phyloP scores from a whole-genome alignment of 2,329 filamentous ascomycete species.

The Aspergillus persii region DNA sequence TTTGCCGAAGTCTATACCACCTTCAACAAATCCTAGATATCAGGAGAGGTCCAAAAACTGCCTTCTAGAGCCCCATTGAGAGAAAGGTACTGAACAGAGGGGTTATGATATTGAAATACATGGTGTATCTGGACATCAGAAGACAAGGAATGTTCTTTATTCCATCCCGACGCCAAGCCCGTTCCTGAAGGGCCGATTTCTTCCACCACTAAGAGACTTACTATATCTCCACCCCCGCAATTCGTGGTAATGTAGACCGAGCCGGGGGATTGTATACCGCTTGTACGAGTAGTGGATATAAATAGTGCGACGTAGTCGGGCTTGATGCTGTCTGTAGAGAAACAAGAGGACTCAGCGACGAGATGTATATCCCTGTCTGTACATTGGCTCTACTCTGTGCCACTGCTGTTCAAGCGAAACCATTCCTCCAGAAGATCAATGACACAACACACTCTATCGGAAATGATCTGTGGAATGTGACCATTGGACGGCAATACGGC shows the following conservation, averaged over 20 bases:
- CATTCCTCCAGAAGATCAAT: constrained; percentile 16
- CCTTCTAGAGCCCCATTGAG: too few relatives aligned
- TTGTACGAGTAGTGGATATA: not conserved
- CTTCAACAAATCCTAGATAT: too few relatives aligned
- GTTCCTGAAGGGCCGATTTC: not conserved
- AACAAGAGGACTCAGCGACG: not conserved
- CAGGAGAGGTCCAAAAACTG: too few relatives aligned
- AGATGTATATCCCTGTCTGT: not conserved
- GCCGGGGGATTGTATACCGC: not conserved
- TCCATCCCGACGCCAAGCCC: not conserved
- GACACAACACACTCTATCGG: constrained; percentile 27
- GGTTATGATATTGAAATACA: too few relatives aligned
- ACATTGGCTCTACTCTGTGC: not conserved
- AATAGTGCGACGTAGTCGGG: too few relatives aligned
- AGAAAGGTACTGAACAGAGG: too few relatives aligned
- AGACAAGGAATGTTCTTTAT: too few relatives aligned
- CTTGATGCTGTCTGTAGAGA: not conserved
- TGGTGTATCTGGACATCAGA: too few relatives aligned
- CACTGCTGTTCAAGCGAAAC: not conserved
- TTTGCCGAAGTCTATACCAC: too few relatives aligned
- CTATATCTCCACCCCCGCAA: not conserved
- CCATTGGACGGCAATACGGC: constrained; percentile 38
- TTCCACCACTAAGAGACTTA: not conserved
- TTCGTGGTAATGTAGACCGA: constrained; percentile 1
- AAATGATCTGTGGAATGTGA: constrained; percentile 45